phyloP scores from a whole-genome alignment of 768 basidiomycete species.

The Russula earlei region DNA sequence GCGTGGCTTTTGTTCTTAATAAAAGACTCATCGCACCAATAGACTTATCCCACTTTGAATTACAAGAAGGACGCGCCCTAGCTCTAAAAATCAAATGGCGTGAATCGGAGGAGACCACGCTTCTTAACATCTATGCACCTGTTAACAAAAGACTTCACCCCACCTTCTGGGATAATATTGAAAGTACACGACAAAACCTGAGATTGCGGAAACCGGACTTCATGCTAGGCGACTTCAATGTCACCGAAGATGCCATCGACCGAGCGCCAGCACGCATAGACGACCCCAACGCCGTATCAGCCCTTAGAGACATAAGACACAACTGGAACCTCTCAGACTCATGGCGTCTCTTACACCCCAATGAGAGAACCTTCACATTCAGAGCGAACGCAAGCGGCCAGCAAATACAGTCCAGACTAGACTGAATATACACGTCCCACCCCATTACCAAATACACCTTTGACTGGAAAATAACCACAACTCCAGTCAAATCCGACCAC shows the following conservation, averaged over 20 bases:
- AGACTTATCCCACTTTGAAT: accelerated
- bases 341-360: not conserved
- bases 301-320: not conserved
- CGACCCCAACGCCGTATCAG: not conserved
- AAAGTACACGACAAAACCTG: not conserved
- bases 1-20: not conserved
- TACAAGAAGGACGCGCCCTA: not conserved
- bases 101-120: not conserved
- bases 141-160: not conserved
- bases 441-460: not conserved
- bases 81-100: conserved; percentile 18
- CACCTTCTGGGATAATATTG: not conserved
- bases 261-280: not conserved
- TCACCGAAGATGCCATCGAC: not conserved
- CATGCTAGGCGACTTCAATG: not conserved
- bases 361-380: not conserved
- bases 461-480: not conserved
- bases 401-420: not conserved
- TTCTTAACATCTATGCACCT: conserved; percentile 22
- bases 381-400: no score
- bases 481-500: not conserved
- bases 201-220: not conserved
- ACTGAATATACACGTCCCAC: not conserved
- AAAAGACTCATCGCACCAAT: not conserved
- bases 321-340: not conserved